Evolutionary conservation across 768 basidiomycete species (phyloP).

Genomic region (Kwoniella sp.): DNA sequence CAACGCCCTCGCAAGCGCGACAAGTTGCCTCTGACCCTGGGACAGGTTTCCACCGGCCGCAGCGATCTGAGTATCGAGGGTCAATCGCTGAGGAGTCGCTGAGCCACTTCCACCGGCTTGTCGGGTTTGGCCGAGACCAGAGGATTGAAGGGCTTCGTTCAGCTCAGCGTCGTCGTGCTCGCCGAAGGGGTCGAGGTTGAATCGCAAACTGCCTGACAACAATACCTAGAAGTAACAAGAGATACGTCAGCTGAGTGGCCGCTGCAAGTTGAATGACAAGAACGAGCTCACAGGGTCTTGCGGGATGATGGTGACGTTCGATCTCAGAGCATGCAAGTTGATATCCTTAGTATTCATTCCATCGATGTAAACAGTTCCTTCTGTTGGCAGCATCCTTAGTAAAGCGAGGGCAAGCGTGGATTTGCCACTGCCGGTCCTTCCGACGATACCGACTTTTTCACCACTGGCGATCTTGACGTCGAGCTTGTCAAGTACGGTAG

Average conservation of each 20-base stretch:
- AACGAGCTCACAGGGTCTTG: conserved; percentile 58
- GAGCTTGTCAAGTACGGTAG: conserved; percentile 66
- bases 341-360: conserved; percentile 60
- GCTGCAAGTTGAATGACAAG: conserved; percentile 6
- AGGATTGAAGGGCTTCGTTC: conserved; percentile 49
- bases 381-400: conserved; percentile 64
- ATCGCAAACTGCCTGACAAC: conserved; percentile 63
- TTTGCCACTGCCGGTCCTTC: conserved; percentile 66
- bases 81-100: conserved; percentile 47
- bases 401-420: conserved; percentile 60
- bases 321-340: conserved; percentile 65
- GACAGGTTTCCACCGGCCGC: conserved; percentile 59
- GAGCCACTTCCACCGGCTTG: conserved; percentile 26
- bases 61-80: conserved; percentile 54
- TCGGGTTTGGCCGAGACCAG: conserved; percentile 39
- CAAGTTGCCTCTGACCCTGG: conserved; percentile 66
- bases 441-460: conserved; percentile 66
- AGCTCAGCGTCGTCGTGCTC: conserved; percentile 61
- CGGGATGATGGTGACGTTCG: conserved; percentile 67
- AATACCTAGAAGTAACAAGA: conserved; percentile 56
- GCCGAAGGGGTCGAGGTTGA: conserved; percentile 61
- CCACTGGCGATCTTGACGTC: conserved; percentile 64
- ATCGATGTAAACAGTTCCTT: conserved; percentile 64
- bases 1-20: conserved; percentile 66
- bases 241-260: conserved; percentile 50